phyloP scores from a whole-genome alignment of 2,329 filamentous ascomycete species.

The Sarocladiaceae sp. region DNA sequence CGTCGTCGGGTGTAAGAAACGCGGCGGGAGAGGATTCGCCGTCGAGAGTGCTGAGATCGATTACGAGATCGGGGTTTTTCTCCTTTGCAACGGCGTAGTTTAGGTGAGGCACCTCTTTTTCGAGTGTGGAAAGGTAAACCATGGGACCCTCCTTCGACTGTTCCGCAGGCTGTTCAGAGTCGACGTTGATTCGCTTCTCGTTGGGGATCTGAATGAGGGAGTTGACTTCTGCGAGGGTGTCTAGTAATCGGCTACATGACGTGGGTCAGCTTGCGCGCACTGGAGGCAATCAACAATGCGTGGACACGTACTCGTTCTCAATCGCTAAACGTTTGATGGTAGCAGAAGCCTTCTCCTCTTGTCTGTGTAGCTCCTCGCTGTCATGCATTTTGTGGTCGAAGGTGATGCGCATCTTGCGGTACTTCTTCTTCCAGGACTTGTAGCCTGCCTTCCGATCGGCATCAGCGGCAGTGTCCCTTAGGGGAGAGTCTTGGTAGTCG shows the following conservation, averaged over 20 bases:
- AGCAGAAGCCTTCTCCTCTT: conserved; percentile 75
- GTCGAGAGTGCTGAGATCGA: conserved; percentile 45
- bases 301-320: conserved; percentile 76
- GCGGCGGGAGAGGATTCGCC: conserved; percentile 54
- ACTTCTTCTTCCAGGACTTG: conserved; percentile 86
- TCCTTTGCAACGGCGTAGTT: conserved; percentile 53
- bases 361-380: conserved; percentile 76
- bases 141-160: not conserved
- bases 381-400: conserved; percentile 77
- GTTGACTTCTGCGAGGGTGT: conserved; percentile 88
- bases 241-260: conserved; percentile 69
- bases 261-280: not conserved
- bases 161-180: conserved; percentile 11
- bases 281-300: conserved; percentile 1
- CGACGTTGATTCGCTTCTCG: conserved; percentile 70
- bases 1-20: conserved; percentile 65
- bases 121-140: conserved; percentile 38
- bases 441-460: conserved; percentile 43
- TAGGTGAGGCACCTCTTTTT: conserved; percentile 46
- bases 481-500: conserved; percentile 28
- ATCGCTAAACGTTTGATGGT: conserved; percentile 80
- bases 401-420: conserved; percentile 78
- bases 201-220: conserved; percentile 72
- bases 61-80: conserved; percentile 54
- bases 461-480: conserved; percentile 40